Percentiles rank a stretch among this genome's conserved stretches.
Evolutionary conservation across 2,329 filamentous ascomycete species (phyloP).

Genomic region (Xylaria sp.): DNA sequence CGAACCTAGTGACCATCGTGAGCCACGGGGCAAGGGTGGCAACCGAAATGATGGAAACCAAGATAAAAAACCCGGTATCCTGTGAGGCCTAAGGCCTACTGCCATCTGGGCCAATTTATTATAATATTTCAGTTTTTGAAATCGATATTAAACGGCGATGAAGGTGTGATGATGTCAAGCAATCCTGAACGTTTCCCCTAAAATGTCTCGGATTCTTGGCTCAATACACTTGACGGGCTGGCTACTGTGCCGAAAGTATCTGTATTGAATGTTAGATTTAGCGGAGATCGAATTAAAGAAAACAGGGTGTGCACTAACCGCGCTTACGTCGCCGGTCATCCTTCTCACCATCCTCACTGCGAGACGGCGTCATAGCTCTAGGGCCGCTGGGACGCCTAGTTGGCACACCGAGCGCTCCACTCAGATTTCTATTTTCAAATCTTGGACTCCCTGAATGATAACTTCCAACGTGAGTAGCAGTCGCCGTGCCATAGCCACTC

Average conservation of each 20-base stretch:
- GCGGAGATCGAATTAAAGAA: background rate
- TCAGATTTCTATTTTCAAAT: constrained; percentile 63
- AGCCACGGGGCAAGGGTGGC: background rate
- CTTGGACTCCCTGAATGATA: constrained; percentile 58
- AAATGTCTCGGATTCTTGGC: constrained; percentile 61
- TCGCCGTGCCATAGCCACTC: constrained; percentile 58
- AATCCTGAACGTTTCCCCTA: constrained; percentile 45
- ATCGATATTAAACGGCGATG: constrained; percentile 41
- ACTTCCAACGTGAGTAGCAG: constrained; percentile 51
- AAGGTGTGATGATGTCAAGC: constrained; percentile 37
- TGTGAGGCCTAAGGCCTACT: constrained; percentile 18
- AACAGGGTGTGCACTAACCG: constrained; percentile 49
- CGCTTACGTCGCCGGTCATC: constrained; percentile 61
- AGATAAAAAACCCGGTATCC: constrained; percentile 12
- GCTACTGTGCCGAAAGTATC: constrained; percentile 60
- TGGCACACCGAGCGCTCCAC: constrained; percentile 57
- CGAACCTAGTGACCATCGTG: background rate
- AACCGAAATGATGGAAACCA: background rate
- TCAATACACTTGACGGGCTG: constrained; percentile 42
- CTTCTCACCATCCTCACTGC: constrained; percentile 51
- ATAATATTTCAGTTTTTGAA: constrained; percentile 30
- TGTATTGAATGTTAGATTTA: constrained; percentile 35
- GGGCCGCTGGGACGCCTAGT: constrained; percentile 62
- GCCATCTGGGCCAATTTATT: constrained; percentile 19
- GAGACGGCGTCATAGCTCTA: constrained; percentile 64